phyloP scores from a whole-genome alignment of 2,329 filamentous ascomycete genomes.

The Apiospora malaysiana region DNA sequence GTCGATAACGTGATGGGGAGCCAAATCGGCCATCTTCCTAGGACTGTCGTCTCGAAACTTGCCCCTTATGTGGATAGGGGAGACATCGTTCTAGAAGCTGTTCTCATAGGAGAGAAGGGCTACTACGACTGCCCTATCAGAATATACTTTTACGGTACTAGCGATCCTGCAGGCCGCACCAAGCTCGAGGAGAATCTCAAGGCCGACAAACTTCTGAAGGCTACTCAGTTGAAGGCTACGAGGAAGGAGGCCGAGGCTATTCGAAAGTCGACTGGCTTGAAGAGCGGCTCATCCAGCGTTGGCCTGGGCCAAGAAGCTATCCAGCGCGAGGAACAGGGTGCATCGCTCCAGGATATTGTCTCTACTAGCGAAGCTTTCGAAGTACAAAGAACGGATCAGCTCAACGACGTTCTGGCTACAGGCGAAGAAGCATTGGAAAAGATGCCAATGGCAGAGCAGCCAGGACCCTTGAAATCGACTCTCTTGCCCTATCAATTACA shows the following conservation, averaged over 20 bases:
- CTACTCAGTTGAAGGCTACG: slow-evolving; percentile 61
- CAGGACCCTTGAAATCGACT: slow-evolving; percentile 65
- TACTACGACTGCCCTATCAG: slow-evolving; percentile 74
- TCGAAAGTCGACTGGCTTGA: slow-evolving; percentile 50
- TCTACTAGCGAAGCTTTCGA: slow-evolving; percentile 71
- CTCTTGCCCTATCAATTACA: slow-evolving; percentile 81
- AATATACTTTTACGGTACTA: slow-evolving; percentile 72
- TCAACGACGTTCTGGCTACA: slow-evolving; percentile 73
- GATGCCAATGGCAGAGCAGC: slow-evolving; percentile 76
- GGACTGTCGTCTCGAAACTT: slow-evolving; percentile 70
- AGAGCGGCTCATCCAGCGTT: slow-evolving; percentile 34
- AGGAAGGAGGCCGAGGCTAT: slow-evolving; percentile 58
- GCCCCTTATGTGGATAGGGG: slow-evolving; percentile 72
- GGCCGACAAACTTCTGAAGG: slow-evolving; percentile 66
- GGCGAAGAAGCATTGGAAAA: slow-evolving; percentile 72
- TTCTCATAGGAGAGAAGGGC: slow-evolving; percentile 70
- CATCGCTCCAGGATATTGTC: slow-evolving; percentile 68
- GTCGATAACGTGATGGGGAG: slow-evolving; percentile 76
- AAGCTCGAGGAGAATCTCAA: slow-evolving; percentile 68
- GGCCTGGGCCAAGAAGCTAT: slow-evolving; percentile 26
- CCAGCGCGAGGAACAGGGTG: slow-evolving; percentile 40
- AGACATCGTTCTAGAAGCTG: slow-evolving; percentile 70
- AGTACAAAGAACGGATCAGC: slow-evolving; percentile 64
- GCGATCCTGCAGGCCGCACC: slow-evolving; percentile 56
- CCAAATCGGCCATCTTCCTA: slow-evolving; percentile 82